These are phyloP conservation scores for Macrolepiota dolichaula DNA, from an alignment of 768 basidiomycete species.

Conservation along the genomic window DNA sequence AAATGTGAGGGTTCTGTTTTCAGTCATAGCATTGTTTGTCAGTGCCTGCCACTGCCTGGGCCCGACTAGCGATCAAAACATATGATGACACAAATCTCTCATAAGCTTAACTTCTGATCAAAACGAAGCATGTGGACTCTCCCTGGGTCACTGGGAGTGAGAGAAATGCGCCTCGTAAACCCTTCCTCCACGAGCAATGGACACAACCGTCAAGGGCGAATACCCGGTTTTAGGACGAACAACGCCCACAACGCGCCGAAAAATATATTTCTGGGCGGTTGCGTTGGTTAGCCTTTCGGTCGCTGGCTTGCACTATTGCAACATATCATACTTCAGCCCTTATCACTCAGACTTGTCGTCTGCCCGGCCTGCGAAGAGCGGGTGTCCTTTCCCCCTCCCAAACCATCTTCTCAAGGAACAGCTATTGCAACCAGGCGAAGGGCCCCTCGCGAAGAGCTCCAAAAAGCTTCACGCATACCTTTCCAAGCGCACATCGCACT, in stretches of 20 bases:
- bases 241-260: background rate
- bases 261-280: background rate
- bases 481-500: slow-evolving; percentile 21
- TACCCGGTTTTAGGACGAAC: too few species aligned
- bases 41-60: background rate
- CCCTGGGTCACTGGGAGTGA: background rate
- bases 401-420: slow-evolving; percentile 24
- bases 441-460: slow-evolving; percentile 19
- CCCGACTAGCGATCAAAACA: too few species aligned
- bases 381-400: slow-evolving; percentile 21
- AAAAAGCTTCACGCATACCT: slow-evolving; percentile 25
- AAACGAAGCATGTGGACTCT: background rate
- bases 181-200: background rate
- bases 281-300: background rate
- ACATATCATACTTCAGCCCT: background rate
- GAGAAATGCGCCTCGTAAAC: background rate
- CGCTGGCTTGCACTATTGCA: background rate
- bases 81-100: background rate
- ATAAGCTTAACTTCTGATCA: background rate
- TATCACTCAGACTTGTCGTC: background rate
- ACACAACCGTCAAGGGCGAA: background rate
- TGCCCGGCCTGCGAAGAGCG: background rate
- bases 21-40: slow-evolving; percentile 12
- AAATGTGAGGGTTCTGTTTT: slow-evolving; percentile 20
- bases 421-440: slow-evolving; percentile 21